These are phyloP conservation scores for Gaeumannomyces sp. DNA, from an alignment of 2,329 filamentous ascomycete genomes.

Conservation along the genomic window DNA sequence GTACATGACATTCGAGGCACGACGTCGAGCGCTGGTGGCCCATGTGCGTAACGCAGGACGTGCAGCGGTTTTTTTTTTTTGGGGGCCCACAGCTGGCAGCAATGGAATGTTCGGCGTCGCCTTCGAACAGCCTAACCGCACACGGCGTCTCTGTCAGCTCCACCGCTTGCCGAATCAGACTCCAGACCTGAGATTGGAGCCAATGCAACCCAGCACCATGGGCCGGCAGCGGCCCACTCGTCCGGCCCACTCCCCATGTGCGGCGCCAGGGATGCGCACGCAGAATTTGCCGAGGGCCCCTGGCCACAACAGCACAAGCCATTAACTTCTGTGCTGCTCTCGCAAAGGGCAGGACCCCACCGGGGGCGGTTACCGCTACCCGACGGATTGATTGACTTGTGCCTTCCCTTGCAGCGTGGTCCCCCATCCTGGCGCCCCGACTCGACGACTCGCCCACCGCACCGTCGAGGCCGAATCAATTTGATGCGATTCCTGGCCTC, in stretches of 20 bases:
- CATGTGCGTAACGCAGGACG: not conserved
- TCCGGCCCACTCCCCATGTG: not conserved
- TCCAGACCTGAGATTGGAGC: not conserved
- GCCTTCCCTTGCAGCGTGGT: no score
- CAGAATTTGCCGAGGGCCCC: not conserved
- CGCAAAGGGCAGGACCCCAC: not conserved
- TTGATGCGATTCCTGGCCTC: no score
- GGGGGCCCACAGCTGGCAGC: not conserved
- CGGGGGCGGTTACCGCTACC: not conserved
- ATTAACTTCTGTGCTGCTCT: no score
- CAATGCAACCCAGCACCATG: not conserved
- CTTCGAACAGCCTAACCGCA: not conserved
- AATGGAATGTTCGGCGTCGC: no score
- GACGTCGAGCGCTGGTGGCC: not conserved
- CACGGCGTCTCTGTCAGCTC: not conserved
- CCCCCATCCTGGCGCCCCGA: no score
- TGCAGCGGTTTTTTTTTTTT: not conserved
- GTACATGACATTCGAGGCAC: no score
- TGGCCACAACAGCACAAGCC: no score
- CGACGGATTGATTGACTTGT: not conserved
- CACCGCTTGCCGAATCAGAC: not conserved
- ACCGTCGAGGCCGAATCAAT: no score
- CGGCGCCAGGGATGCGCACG: no score
- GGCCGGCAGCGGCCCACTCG: no score
- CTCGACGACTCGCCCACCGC: no score